Conservation (phyloP, 805 yeast genomes). For the Yarrowia hollandica region DNA sequence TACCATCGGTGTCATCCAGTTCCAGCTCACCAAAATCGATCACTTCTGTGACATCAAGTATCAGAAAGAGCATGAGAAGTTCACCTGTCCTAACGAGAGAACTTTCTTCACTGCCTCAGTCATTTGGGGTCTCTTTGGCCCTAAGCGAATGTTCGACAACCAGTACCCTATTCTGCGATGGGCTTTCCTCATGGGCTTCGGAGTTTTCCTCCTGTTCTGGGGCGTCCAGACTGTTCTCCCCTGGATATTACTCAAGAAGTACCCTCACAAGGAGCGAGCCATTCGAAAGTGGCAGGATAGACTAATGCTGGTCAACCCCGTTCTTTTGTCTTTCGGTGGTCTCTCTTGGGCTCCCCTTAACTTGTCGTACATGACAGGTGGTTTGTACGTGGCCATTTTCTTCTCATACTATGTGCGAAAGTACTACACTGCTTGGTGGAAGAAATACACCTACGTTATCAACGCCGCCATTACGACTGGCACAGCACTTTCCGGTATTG, state of each 20-base stretch:
- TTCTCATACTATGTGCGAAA: slow-evolving; percentile 50
- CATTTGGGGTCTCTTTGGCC: slow-evolving; percentile 63
- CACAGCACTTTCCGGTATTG: slow-evolving; percentile 50
- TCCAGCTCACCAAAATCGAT: slow-evolving; percentile 41
- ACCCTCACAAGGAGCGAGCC: slow-evolving; percentile 32
- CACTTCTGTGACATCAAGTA: slow-evolving; percentile 36
- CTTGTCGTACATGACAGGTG: slow-evolving; percentile 47
- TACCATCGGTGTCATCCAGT: slow-evolving; percentile 40
- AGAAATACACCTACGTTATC: slow-evolving; percentile 52
- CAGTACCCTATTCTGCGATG: slow-evolving; percentile 62
- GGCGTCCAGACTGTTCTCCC: slow-evolving; percentile 23
- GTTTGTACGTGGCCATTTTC: slow-evolving; percentile 45
- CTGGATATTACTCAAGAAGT: slow-evolving; percentile 33
- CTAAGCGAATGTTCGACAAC: slow-evolving; percentile 50
- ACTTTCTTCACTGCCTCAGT: slow-evolving; percentile 53
- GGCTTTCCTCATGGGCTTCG: slow-evolving; percentile 60
- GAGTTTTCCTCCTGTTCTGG: slow-evolving; percentile 29
- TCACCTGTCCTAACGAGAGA: slow-evolving; percentile 46
- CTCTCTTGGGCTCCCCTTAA: slow-evolving; percentile 46
- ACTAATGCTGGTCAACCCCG: slow-evolving; percentile 43
- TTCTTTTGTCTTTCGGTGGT: slow-evolving; percentile 49
- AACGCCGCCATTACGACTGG: slow-evolving; percentile 53
- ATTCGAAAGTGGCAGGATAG: slow-evolving; percentile 35
- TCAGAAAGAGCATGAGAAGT: slow-evolving; percentile 43
- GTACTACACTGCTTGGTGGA: slow-evolving; percentile 53